phyloP scores from a whole-genome alignment of 2,329 filamentous ascomycete species.

The Diaporthe australafricana region DNA sequence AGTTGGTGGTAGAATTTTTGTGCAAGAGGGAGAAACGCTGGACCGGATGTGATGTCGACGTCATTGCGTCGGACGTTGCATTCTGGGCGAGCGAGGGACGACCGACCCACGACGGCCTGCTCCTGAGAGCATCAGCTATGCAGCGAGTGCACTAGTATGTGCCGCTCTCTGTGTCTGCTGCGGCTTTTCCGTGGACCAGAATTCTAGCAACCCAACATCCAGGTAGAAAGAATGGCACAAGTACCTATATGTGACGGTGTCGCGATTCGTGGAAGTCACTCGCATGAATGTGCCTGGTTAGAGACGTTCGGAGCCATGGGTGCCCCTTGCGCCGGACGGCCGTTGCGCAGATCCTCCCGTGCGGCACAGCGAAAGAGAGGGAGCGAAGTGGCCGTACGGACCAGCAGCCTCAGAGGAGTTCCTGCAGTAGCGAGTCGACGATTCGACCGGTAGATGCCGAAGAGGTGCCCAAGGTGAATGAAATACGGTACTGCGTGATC shows the following conservation, averaged over 20 bases:
- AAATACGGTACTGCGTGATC: neutral
- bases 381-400: neutral
- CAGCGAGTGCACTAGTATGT: conserved; percentile 3
- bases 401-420: neutral
- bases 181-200: neutral
- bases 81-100: conserved; percentile 9
- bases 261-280: conserved; percentile 16
- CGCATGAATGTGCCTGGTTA: conserved; percentile 33
- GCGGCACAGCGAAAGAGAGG: neutral
- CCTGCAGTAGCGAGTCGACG: no score
- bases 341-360: conserved; percentile 27
- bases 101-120: neutral
- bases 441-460: conserved; percentile 24
- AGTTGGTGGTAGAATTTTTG: neutral
- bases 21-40: conserved; percentile 1
- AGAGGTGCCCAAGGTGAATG: neutral
- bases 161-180: neutral
- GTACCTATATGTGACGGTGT: conserved; percentile 13
- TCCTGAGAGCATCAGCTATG: neutral
- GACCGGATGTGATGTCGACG: conserved; percentile 8
- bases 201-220: conserved; percentile 1
- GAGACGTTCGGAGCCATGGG: conserved; percentile 18
- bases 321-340: conserved; percentile 20
- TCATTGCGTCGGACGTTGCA: conserved; percentile 20
- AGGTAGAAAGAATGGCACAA: neutral